phyloP scores from a whole-genome alignment of 768 basidiomycete species.

The Amanita inopinata region DNA sequence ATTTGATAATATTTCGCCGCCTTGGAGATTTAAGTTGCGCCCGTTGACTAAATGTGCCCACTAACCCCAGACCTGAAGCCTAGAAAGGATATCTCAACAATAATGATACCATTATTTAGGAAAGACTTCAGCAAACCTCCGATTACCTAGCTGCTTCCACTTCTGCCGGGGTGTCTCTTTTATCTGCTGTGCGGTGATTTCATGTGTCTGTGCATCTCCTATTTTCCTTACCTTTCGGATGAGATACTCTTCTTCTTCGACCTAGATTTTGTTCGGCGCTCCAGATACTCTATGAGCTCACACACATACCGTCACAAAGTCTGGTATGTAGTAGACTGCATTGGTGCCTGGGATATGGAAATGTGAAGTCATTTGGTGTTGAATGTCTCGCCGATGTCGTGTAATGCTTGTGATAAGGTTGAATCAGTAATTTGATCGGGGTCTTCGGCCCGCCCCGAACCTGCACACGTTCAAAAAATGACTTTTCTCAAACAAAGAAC shows the following conservation, averaged over 20 bases:
- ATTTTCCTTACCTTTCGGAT: constrained; percentile 54
- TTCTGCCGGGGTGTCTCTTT: constrained; percentile 65
- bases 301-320: constrained; percentile 53
- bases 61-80: constrained; percentile 69
- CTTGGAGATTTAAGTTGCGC: constrained; percentile 22
- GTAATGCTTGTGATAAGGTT: too few species aligned
- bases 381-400: too few species aligned
- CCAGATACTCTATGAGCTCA: constrained; percentile 1
- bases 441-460: too few species aligned
- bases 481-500: too few species aligned
- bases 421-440: too few species aligned
- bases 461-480: too few species aligned
- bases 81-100: constrained; percentile 18
- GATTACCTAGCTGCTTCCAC: constrained; percentile 70
- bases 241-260: constrained; percentile 68
- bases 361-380: constrained; percentile 19
- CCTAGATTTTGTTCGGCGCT: constrained; percentile 18
- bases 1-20: constrained; percentile 66
- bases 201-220: neutral
- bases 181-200: constrained; percentile 39
- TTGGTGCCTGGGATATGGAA: constrained; percentile 29
- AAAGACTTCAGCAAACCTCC: constrained; percentile 40
- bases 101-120: neutral
- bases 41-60: constrained; percentile 7
- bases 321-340: constrained; percentile 56